Percentiles rank a stretch among this genome's conserved stretches.
These are phyloP conservation scores for Bimuria novae-zelandiae DNA, from an alignment of 2,329 filamentous ascomycete species.

Conservation along the genomic window DNA sequence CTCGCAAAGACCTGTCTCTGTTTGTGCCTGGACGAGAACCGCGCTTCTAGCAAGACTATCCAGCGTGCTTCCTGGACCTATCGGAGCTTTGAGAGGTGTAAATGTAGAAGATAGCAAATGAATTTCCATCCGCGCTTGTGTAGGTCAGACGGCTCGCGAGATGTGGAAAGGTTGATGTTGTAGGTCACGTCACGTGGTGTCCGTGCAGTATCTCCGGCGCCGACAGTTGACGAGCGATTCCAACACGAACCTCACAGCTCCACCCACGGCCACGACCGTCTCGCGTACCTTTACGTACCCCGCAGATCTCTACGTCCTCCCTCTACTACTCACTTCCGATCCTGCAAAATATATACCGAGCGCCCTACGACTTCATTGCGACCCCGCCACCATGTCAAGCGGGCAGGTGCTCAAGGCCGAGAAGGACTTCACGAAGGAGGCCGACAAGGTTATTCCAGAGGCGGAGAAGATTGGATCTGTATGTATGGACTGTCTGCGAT, in stretches of 20 bases:
- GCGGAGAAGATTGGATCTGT: constrained; percentile 89
- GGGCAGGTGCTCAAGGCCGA: constrained; percentile 83
- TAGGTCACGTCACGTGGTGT: constrained; percentile 5
- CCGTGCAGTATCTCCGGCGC: constrained; percentile 5
- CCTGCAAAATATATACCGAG: constrained; percentile 3
- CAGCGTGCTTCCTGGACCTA: no score
- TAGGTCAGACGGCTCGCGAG: no score
- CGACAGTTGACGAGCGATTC: constrained; percentile 3
- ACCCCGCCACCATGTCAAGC: constrained; percentile 70
- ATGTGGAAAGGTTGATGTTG: no score
- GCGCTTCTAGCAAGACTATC: no score
- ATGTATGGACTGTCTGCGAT: constrained; percentile 25
- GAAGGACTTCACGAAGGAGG: constrained; percentile 98
- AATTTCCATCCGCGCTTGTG: no score
- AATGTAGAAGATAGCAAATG: no score
- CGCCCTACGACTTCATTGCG: constrained; percentile 3
- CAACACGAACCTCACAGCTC: constrained; percentile 5
- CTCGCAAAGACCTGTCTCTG: no score
- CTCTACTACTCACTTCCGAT: not conserved
- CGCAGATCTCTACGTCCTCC: not conserved
- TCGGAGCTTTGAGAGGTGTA: no score
- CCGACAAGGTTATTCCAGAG: constrained; percentile 87
- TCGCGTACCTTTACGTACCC: not conserved
- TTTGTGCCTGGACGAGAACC: no score
- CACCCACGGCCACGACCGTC: not conserved